Evolutionary conservation across 495 filamentous ascomycete species (phyloP).

Genomic region (Barbatosphaeria neglecta): DNA sequence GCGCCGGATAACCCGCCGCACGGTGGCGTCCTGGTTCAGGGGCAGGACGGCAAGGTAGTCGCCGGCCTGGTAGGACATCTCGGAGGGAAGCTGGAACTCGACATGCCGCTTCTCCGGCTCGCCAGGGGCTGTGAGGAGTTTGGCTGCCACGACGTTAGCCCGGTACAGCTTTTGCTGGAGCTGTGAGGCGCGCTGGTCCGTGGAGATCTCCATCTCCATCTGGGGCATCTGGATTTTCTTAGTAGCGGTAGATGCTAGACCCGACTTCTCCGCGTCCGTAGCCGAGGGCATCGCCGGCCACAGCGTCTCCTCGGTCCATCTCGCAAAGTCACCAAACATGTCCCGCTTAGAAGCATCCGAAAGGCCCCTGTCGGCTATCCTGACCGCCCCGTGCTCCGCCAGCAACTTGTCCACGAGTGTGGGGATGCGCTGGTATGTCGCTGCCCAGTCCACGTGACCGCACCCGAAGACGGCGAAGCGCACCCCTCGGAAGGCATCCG

Average conservation of each 20-base stretch:
- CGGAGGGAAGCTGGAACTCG: conserved; percentile 45
- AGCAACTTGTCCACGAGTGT: conserved; percentile 42
- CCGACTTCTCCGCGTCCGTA: not conserved
- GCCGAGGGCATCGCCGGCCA: conserved; percentile 30
- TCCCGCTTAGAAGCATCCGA: conserved; percentile 47
- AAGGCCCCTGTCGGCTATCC: conserved; percentile 36
- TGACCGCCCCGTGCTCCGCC: conserved; percentile 32
- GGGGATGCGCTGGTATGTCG: conserved; percentile 57
- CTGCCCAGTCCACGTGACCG: conserved; percentile 42
- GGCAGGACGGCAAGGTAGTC: conserved; percentile 58
- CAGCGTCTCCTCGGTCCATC: conserved; percentile 44
- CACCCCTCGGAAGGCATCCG: conserved; percentile 28
- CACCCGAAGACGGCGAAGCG: conserved; percentile 53
- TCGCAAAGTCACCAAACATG: conserved; percentile 47
- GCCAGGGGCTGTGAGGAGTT: conserved; percentile 35
- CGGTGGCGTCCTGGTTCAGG: conserved; percentile 41
- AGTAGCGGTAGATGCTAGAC: conserved; percentile 31
- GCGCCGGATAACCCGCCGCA: conserved; percentile 24
- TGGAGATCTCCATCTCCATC: conserved; percentile 43
- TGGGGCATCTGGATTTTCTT: conserved; percentile 34
- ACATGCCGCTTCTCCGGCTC: conserved; percentile 46
- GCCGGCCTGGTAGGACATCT: conserved; percentile 50
- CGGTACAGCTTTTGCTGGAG: conserved; percentile 43
- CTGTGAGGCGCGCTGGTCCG: conserved; percentile 6
- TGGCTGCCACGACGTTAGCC: conserved; percentile 37